Evolutionary conservation across 768 basidiomycete genomes (phyloP), one percentile per base, ranked within the genome.

Genomic region (Rhodotorula diobovata): DNA sequence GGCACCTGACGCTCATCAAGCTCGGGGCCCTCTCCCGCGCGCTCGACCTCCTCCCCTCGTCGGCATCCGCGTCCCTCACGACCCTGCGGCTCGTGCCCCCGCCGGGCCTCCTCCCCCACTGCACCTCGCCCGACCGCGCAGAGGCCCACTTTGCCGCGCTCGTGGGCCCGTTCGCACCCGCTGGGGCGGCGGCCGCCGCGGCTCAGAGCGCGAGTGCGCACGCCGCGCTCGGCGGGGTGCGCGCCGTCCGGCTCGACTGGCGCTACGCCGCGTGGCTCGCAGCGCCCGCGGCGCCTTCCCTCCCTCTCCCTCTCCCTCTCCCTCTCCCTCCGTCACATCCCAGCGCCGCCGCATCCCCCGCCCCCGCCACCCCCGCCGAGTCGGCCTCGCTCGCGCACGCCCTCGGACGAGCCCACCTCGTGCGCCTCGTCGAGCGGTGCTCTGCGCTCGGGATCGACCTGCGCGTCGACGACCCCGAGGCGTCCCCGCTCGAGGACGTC

Each of bases 71-170:
- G n/a, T 21, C 39, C 23, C 37, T 54, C 37, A 1, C 12, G n/a
- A 56, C 53, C 6, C 46, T 66, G 4, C 64, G 45, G 23, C 48
- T 71, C 21, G 55, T 59, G 21, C 70, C 70, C 9, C 10, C 70
- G 25, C 46, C 61, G 35, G 60, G 66, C 28, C 67, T 71, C 70
- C 28, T 50, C 15, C 66, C 70, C 15, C 32, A 39, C 43, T 59
- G 50, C 7, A 51, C 66, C 23, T 71, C 70, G 18, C 4, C 54
- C 32, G 70, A 71, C 15, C 50, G 59, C 30, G 61, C 70, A 56
- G 56, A 58, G 2, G 20, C 48, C 14, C 70, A 71, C 58, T 71
- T 71, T n/a, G 37, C 51, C 5, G 59, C 70, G 15, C 70, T 71
- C 61, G 50, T 71, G 48, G 30, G 50, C 0, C 66, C 70, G 5